These are phyloP conservation scores for Violaceomyces palustris DNA, from an alignment of 1,284 basidiomycete species.

Conservation along the genomic window DNA sequence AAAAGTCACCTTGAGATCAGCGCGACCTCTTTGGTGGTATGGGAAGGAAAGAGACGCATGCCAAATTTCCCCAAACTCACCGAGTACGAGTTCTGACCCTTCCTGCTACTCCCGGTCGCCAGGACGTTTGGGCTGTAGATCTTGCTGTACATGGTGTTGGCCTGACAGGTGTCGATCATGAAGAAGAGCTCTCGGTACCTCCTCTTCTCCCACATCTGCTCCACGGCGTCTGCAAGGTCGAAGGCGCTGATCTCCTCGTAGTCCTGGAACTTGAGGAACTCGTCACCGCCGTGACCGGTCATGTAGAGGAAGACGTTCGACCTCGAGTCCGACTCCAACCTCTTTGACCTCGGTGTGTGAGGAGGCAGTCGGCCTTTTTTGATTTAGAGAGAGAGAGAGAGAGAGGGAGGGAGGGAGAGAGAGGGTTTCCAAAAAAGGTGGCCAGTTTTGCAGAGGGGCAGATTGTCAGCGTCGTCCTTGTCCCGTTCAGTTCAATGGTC, in stretches of 20 bases:
- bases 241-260: conserved; percentile 95
- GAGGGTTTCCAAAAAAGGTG: not conserved
- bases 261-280: conserved; percentile 98
- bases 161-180: conserved; percentile 98
- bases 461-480: too few species aligned
- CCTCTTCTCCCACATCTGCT: conserved; percentile 97
- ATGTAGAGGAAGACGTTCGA: conserved; percentile 96
- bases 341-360: conserved; percentile 77
- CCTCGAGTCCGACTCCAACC: conserved; percentile 81
- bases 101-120: conserved; percentile 79
- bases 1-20: not conserved
- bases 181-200: conserved; percentile 92
- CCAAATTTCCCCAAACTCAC: too few species aligned
- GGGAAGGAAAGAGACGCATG: too few species aligned
- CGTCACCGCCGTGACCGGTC: conserved; percentile 96
- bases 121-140: conserved; percentile 94
- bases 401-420: not conserved
- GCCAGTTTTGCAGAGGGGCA: not conserved
- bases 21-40: too few species aligned
- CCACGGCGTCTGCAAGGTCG: conserved; percentile 91
- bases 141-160: conserved; percentile 89
- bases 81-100: conserved; percentile 92
- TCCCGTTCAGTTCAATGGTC: too few species aligned
- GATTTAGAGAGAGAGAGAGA: too few species aligned
- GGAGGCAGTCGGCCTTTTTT: conserved; percentile 31